Percentiles rank a stretch among this genome's conserved stretches.
These are phyloP conservation scores for Agmasoma carcini DNA, from an alignment of 371 early-diverging fungal species.

Conservation along the genomic window DNA sequence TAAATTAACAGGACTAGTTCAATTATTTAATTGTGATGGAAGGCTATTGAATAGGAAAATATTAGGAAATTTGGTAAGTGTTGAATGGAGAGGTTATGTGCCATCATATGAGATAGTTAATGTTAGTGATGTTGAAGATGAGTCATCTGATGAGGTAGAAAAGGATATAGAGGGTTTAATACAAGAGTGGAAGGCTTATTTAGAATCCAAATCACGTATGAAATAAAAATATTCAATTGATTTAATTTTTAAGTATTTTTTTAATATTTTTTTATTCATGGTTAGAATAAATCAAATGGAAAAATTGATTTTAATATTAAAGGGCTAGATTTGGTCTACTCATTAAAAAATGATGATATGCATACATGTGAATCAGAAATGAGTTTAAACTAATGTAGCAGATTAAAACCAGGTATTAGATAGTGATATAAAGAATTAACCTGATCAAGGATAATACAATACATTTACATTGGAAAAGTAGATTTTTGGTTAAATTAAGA, in stretches of 20 bases:
- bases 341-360: neutral
- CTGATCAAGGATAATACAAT: no score
- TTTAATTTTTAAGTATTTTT: neutral
- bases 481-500: no score
- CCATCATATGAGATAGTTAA: neutral
- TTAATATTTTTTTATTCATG: neutral
- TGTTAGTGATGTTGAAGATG: neutral
- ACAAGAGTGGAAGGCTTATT: constrained; percentile 29
- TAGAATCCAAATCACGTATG: constrained; percentile 10
- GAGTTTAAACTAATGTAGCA: no score
- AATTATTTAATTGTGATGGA: constrained; percentile 40
- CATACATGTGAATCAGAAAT: no score
- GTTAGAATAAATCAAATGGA: neutral
- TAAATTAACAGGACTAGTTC: constrained; percentile 21
- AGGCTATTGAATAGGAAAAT: constrained; percentile 35
- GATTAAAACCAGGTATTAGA: no score
- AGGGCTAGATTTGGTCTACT: neutral
- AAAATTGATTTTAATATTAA: neutral
- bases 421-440: no score
- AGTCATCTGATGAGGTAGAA: neutral
- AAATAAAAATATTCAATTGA: neutral
- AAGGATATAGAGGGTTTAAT: constrained; percentile 11
- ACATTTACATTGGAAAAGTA: no score
- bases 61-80: constrained; percentile 13
- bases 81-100: constrained; percentile 36